These are phyloP conservation scores for Suhomyces kunorum DNA, from an alignment of 1,139 yeast genomes.

Conservation along the genomic window DNA sequence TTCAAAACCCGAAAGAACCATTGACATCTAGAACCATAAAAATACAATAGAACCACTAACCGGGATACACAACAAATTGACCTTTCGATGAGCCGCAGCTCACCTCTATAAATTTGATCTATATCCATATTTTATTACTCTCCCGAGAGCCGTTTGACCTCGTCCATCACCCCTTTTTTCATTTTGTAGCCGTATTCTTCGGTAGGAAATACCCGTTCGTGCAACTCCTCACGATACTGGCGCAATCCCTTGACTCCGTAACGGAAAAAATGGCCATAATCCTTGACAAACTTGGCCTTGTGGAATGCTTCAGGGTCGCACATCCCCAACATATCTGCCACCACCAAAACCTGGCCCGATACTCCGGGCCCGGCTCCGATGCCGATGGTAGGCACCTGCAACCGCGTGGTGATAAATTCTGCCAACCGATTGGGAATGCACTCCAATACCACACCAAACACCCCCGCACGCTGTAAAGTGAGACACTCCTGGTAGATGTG, in stretches of 20 bases:
- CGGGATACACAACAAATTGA: too few species aligned
- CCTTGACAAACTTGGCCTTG: conserved; percentile 75
- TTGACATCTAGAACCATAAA: too few species aligned
- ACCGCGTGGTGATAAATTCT: conserved; percentile 55
- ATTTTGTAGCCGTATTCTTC: conserved; percentile 70
- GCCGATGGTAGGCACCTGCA: conserved; percentile 83
- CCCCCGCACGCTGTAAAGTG: conserved; percentile 75
- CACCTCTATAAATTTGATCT: conserved; percentile 1
- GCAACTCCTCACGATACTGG: conserved; percentile 61
- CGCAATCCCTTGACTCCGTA: conserved; percentile 54
- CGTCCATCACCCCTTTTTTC: conserved; percentile 61
- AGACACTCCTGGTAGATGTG: conserved; percentile 68
- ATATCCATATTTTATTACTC: not conserved
- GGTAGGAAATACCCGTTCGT: conserved; percentile 56
- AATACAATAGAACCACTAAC: too few species aligned
- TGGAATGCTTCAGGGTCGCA: conserved; percentile 48
- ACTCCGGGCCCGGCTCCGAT: conserved; percentile 90
- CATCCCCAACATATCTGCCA: conserved; percentile 82
- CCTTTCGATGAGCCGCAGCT: too few species aligned
- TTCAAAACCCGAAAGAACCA: too few species aligned
- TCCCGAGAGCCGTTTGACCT: conserved; percentile 32
- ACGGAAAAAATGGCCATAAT: conserved; percentile 56
- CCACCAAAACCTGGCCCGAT: conserved; percentile 89
- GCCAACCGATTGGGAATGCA: conserved; percentile 85
- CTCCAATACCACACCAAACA: conserved; percentile 73